These are phyloP conservation scores for Starmera quercuum DNA, from an alignment of 805 yeast genomes.

Conservation along the genomic window DNA sequence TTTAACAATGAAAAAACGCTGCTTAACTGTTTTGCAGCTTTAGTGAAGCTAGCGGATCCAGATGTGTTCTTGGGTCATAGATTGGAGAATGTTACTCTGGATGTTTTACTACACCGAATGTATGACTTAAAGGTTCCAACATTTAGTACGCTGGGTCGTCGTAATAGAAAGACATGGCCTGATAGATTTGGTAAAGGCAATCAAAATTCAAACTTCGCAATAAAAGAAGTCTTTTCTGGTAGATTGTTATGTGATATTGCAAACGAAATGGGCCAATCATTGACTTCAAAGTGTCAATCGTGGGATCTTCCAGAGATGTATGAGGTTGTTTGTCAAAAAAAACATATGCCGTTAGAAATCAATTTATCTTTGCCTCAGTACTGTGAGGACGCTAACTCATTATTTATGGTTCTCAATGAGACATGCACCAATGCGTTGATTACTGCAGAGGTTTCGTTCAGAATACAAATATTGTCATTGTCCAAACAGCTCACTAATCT, in stretches of 20 bases:
- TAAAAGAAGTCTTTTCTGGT: constrained; percentile 74
- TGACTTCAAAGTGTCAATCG: constrained; percentile 85
- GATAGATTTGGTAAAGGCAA: constrained; percentile 53
- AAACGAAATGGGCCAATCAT: constrained; percentile 90
- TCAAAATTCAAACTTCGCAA: constrained; percentile 42
- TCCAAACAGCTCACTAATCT: constrained; percentile 86
- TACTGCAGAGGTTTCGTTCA: constrained; percentile 71
- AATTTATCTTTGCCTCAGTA: constrained; percentile 62
- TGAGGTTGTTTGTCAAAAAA: constrained; percentile 63
- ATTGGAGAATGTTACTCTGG: constrained; percentile 70
- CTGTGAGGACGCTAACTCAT: constrained; percentile 57
- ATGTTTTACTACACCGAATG: constrained; percentile 76
- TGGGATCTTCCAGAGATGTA: constrained; percentile 95
- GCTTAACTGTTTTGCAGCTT: constrained; percentile 65
- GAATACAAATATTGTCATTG: constrained; percentile 77
- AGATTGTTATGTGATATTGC: constrained; percentile 87
- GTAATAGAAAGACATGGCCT: constrained; percentile 73
- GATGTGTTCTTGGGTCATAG: constrained; percentile 88
- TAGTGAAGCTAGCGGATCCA: constrained; percentile 71
- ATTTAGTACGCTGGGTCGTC: constrained; percentile 81
- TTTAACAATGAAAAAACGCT: constrained; percentile 72
- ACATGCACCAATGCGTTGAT: constrained; percentile 59
- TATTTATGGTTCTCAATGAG: constrained; percentile 65
- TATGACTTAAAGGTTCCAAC: constrained; percentile 62
- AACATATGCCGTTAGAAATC: constrained; percentile 57